Conservation (phyloP, 208 protist species). For the Trichomonas vaginalis region DNA sequence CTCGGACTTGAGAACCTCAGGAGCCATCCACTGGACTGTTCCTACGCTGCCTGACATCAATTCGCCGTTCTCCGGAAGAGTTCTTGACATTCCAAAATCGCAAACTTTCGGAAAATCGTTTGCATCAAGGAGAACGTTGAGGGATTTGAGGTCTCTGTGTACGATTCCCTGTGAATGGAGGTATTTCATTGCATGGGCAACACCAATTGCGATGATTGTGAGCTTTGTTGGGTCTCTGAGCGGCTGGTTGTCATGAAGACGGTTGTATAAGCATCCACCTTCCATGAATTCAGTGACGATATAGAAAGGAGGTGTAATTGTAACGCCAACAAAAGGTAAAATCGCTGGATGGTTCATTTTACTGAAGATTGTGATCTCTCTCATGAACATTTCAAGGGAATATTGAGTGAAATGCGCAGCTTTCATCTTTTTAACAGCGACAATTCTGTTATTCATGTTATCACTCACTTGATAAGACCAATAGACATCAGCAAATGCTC, state of each 20-base stretch:
- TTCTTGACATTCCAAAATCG: background rate
- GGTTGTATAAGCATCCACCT: background rate
- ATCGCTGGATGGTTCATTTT: background rate
- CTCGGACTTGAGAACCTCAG: background rate
- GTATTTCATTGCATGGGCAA: background rate
- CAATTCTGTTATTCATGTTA: background rate
- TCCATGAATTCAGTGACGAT: slow-evolving; percentile 1
- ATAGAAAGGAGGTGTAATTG: background rate
- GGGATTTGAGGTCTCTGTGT: background rate
- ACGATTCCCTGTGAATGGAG: background rate
- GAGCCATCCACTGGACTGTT: slow-evolving; percentile 17
- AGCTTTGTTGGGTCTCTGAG: background rate
- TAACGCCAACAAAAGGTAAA: background rate
- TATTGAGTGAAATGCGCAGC: background rate
- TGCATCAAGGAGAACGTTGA: background rate
- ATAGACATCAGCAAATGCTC: background rate
- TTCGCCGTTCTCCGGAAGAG: background rate
- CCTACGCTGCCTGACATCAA: background rate
- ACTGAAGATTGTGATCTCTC: background rate
- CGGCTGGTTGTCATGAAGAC: background rate
- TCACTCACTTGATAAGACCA: background rate
- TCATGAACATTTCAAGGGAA: background rate
- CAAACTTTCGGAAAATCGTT: background rate
- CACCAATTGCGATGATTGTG: background rate
- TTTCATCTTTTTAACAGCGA: background rate